Conservation (phyloP, 176 grass and related monocot genomes). For the Miscanthus lutarioriparius region DNA sequence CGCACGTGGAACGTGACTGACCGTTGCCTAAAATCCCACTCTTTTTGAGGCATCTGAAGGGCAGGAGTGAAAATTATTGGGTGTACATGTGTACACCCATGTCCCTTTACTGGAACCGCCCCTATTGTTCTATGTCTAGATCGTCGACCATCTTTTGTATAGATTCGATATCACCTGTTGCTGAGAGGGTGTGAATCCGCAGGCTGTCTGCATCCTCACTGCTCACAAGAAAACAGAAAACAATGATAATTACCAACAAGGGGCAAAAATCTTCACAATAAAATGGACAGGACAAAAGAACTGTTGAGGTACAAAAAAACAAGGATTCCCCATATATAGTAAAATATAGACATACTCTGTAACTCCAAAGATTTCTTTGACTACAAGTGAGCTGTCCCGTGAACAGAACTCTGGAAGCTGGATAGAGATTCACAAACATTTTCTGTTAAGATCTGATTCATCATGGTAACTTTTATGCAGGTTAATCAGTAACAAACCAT, state of each 20-base stretch:
- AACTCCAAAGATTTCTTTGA: conserved; percentile 97
- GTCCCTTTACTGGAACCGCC: too few relatives aligned
- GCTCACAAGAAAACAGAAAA: conserved; percentile 29
- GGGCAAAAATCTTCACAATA: background rate
- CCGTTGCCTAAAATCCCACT: too few relatives aligned
- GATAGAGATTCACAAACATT: conserved; percentile 37
- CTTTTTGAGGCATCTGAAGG: too few relatives aligned
- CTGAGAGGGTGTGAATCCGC: conserved; percentile 62
- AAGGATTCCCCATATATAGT: conserved; percentile 9
- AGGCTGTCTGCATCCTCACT: conserved; percentile 92
- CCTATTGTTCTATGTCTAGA: conserved; percentile 42
- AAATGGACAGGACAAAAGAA: background rate
- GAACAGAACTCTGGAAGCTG: conserved; percentile 95
- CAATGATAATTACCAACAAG: background rate
- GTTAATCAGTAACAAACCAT: background rate
- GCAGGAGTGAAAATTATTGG: too few relatives aligned
- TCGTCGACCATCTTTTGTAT: conserved; percentile 75
- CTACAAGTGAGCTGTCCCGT: conserved; percentile 66
- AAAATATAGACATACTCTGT: conserved; percentile 69
- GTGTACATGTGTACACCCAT: too few relatives aligned
- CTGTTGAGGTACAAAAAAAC: background rate
- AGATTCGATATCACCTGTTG: conserved; percentile 70
- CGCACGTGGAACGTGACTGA: too few relatives aligned
- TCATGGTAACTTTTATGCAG: background rate
- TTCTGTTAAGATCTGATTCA: background rate